These are phyloP conservation scores for Melanomma pulvis-pyrius DNA, from an alignment of 495 filamentous ascomycete species.

Conservation along the genomic window DNA sequence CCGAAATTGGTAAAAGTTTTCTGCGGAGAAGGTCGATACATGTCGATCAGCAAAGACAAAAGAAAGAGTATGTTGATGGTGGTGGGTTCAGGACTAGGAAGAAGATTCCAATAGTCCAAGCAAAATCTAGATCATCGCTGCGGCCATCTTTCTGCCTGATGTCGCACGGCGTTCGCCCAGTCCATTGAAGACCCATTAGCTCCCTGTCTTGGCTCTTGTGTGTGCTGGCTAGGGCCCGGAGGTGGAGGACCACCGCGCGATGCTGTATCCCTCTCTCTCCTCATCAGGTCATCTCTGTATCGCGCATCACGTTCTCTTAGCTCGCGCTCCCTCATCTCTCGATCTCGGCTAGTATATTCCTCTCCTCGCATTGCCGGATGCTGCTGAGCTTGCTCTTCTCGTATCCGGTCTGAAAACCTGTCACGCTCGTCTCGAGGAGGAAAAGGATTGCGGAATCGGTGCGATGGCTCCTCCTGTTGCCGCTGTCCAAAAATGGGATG, in stretches of 20 bases:
- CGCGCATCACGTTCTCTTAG: slow-evolving; percentile 15
- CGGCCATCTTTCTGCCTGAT: slow-evolving; percentile 11
- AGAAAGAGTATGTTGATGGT: background rate
- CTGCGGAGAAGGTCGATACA: background rate
- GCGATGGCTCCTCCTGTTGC: slow-evolving; percentile 17
- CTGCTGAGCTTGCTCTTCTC: slow-evolving; percentile 26
- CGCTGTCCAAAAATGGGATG: slow-evolving; percentile 4
- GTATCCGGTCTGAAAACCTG: slow-evolving; percentile 30
- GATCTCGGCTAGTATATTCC: slow-evolving; percentile 13
- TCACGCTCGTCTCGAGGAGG: slow-evolving; percentile 15
- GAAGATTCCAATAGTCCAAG: background rate
- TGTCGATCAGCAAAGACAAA: background rate
- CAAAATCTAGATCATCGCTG: background rate
- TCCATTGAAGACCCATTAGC: slow-evolving; percentile 2
- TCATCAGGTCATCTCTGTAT: slow-evolving; percentile 14
- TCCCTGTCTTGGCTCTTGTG: slow-evolving; percentile 26
- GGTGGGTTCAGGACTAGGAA: background rate
- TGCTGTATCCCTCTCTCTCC: slow-evolving; percentile 10
- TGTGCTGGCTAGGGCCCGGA: slow-evolving; percentile 11
- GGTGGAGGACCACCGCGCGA: slow-evolving; percentile 7
- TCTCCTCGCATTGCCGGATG: slow-evolving; percentile 11
- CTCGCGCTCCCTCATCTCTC: slow-evolving; percentile 4
- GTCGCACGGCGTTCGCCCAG: slow-evolving; percentile 21
- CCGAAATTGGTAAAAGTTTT: background rate
- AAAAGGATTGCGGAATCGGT: slow-evolving; percentile 19